Base-by-base conservation (phyloP, 768 basidiomycete genomes). In the Gyrodon lividus region DNA sequence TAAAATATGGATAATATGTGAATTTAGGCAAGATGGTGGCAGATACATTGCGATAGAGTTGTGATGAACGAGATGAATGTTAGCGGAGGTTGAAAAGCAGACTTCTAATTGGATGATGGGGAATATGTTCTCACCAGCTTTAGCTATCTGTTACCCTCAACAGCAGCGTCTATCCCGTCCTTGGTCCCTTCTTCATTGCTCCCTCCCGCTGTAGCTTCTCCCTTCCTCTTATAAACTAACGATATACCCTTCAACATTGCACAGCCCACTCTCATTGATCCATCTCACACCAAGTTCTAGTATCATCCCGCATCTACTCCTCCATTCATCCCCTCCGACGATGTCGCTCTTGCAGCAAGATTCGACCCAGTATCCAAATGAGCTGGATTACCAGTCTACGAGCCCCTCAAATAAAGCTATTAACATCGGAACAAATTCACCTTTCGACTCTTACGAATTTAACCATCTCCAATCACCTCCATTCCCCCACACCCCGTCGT, bases 401-500 rank as follows among this genome's bases (percentile, higher is more conserved):
- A 68, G 66, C 9, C 69, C 67, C 0, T 64, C 64, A 2, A 57
- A 64, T 52, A 68, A 69, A 9, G 68, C 64, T 2, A 41, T 59
- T 28, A 60, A 62, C 31, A 23, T 68, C 48, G 50, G 54, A 0
- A 38, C 63, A 2, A 51, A 14, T 38, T 58, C 68, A 16, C 66
- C 64, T 12, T 74, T 77, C 57, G 75, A 78, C 58, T 41, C 70
- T 5, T 77, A 71, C 56, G 76, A 74, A 45, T 71, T 69, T 60
- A 52, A 57, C 38, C 69, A 66, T 59, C 64, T 51, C 43, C 67
- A 67, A 59, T 69, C 65, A 40, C 64, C 74, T 5, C 70, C 71
- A n/a, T 78, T 75, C 55, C 75, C 77, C 20, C 73, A 74, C 60
- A 78, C 79, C 0, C 78, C 82, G 7, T 81, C 79, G 20, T 81